Evolutionary conservation across 306 rosid species (phyloP).

Genomic region (Castanea sativa): DNA sequence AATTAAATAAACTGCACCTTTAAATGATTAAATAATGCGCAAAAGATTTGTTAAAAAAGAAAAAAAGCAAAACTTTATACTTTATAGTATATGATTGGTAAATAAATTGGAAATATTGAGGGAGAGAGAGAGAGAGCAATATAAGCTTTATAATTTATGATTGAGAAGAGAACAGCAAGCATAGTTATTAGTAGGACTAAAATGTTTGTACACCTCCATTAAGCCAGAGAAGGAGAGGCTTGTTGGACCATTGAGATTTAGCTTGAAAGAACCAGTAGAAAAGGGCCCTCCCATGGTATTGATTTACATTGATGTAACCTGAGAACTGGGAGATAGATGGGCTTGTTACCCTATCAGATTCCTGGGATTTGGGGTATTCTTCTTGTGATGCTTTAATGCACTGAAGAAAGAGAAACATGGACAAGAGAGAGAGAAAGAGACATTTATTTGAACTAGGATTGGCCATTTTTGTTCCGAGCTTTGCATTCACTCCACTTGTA

Average conservation of each 20-base stretch:
- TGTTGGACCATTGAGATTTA: slow-evolving; percentile 43
- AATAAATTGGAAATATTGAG: neutral
- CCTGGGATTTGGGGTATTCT: slow-evolving; percentile 30
- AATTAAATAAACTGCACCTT: neutral
- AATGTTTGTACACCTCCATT: slow-evolving; percentile 43
- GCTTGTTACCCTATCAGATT: slow-evolving; percentile 37
- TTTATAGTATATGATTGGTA: neutral
- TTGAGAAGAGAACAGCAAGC: neutral
- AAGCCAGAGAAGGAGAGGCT: slow-evolving; percentile 63
- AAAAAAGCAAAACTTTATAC: neutral
- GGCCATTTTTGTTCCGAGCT: slow-evolving; percentile 4
- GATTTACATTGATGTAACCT: slow-evolving; percentile 50
- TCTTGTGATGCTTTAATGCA: slow-evolving; percentile 27
- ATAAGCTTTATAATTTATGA: neutral
- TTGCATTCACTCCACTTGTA: slow-evolving; percentile 11
- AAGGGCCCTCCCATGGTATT: slow-evolving; percentile 52
- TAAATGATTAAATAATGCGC: neutral
- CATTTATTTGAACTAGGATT: slow-evolving; percentile 11
- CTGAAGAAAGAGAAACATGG: slow-evolving; percentile 16
- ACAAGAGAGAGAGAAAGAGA: slow-evolving; percentile 15
- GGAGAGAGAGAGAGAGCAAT: neutral
- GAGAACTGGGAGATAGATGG: slow-evolving; percentile 52
- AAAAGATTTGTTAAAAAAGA: neutral
- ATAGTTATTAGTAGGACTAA: neutral
- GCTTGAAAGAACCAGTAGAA: slow-evolving; percentile 69